Evolutionary conservation across 2,329 filamentous ascomycete genomes (phyloP).

Genomic region (Penicillium sp.): DNA sequence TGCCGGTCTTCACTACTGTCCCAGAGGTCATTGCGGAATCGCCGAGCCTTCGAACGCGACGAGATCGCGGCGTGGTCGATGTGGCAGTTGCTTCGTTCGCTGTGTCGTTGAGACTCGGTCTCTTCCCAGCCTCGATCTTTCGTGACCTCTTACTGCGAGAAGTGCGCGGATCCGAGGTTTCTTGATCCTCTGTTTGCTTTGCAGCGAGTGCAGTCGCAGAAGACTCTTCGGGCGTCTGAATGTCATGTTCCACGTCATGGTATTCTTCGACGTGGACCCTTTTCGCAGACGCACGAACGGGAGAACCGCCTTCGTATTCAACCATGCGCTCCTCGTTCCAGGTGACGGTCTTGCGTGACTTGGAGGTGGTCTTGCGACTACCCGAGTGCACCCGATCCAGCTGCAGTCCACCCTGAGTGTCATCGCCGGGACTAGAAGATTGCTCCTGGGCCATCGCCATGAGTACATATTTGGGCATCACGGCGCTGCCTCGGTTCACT

Average conservation of each 20-base stretch:
- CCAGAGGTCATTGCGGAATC: constrained; percentile 19
- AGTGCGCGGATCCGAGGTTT: constrained; percentile 19
- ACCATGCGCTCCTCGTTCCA: constrained; percentile 37
- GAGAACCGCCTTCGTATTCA: constrained; percentile 27
- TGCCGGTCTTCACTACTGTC: constrained; percentile 19
- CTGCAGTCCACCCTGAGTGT: constrained; percentile 1
- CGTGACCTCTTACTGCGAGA: constrained; percentile 19
- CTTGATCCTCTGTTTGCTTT: constrained; percentile 20
- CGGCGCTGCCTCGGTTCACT: constrained; percentile 36
- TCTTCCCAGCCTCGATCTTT: constrained; percentile 13
- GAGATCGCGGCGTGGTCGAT: constrained; percentile 23
- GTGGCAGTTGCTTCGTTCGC: constrained; percentile 18
- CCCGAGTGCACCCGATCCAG: constrained; percentile 2
- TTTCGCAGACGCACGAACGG: constrained; percentile 10
- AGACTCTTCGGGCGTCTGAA: too few relatives aligned
- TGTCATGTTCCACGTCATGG: constrained; percentile 16
- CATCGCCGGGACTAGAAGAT: constrained; percentile 1
- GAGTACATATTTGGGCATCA: constrained; percentile 28
- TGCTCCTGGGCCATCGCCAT: constrained; percentile 20
- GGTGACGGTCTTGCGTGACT: constrained; percentile 26
- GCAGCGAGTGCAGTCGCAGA: constrained; percentile 12
- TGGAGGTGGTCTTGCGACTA: constrained; percentile 2
- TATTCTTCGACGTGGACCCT: constrained; percentile 1
- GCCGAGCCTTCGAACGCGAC: constrained; percentile 29
- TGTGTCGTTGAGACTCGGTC: constrained; percentile 8